These are phyloP conservation scores for Dothistroma pini DNA, from an alignment of 2,329 filamentous ascomycete genomes.

Conservation along the genomic window DNA sequence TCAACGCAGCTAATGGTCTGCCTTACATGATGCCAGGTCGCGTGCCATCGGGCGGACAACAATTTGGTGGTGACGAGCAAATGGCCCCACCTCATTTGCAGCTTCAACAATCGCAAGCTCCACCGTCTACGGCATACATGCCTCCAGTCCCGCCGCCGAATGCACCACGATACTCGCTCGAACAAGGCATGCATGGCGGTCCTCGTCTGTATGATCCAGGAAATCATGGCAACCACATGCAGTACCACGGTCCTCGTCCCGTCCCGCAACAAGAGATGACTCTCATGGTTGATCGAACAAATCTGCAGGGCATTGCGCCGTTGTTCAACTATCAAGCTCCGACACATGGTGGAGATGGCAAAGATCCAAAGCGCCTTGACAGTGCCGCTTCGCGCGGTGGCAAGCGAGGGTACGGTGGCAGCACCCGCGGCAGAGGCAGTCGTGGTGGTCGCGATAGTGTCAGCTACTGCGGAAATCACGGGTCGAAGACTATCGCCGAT, in stretches of 20 bases:
- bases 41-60: neutral
- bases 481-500: neutral
- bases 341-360: neutral
- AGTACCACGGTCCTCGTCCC: neutral
- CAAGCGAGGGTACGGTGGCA: neutral
- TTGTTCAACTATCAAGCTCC: neutral
- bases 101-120: neutral
- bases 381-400: conserved; percentile 5
- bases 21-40: neutral
- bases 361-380: neutral
- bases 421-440: conserved; percentile 2
- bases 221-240: neutral
- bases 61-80: neutral
- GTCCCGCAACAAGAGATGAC: neutral
- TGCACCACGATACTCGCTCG: neutral
- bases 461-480: neutral
- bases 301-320: neutral
- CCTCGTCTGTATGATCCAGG: neutral
- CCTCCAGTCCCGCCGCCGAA: neutral
- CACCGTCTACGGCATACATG: neutral
- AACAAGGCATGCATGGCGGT: neutral
- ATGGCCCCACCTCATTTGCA: neutral
- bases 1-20: neutral
- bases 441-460: neutral
- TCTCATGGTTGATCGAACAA: neutral